Percentiles rank a stretch among this genome's conserved stretches.
Conservation (phyloP, 116 monocot species). For the Thalassia testudinum region DNA sequence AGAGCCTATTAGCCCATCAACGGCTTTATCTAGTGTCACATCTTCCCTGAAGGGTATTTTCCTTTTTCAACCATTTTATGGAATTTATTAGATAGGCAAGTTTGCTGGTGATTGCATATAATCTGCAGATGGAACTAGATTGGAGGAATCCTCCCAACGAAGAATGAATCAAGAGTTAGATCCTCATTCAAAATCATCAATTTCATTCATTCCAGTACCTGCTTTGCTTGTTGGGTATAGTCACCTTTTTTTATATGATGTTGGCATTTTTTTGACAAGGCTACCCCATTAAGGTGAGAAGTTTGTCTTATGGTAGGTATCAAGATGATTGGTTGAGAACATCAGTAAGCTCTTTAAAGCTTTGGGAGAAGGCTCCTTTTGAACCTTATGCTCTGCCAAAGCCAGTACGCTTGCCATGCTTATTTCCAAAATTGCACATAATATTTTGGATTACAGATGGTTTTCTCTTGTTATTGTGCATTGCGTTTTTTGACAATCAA, state of each 20-base stretch:
- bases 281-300: neutral
- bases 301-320: slow-evolving; percentile 42
- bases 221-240: slow-evolving; percentile 85
- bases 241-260: neutral
- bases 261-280: neutral
- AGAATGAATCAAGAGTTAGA: slow-evolving; percentile 55
- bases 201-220: slow-evolving; percentile 63
- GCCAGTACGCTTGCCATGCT: slow-evolving; percentile 34
- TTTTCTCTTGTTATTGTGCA: too few species aligned
- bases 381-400: slow-evolving; percentile 94
- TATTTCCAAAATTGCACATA: too few species aligned
- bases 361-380: slow-evolving; percentile 95
- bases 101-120: too few species aligned
- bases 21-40: slow-evolving; percentile 26
- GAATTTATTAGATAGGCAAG: too few species aligned
- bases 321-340: slow-evolving; percentile 99
- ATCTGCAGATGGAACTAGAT: slow-evolving; percentile 39
- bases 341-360: slow-evolving; percentile 38
- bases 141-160: slow-evolving; percentile 51
- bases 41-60: slow-evolving; percentile 51
- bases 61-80: neutral
- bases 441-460: too few species aligned
- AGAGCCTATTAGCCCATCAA: slow-evolving; percentile 71
- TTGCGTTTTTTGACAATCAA: too few species aligned
- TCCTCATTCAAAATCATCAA: slow-evolving; percentile 31